Base-by-base conservation (phyloP, 108 stramenopile species). In the Chaetoceros tenuissimus region DNA sequence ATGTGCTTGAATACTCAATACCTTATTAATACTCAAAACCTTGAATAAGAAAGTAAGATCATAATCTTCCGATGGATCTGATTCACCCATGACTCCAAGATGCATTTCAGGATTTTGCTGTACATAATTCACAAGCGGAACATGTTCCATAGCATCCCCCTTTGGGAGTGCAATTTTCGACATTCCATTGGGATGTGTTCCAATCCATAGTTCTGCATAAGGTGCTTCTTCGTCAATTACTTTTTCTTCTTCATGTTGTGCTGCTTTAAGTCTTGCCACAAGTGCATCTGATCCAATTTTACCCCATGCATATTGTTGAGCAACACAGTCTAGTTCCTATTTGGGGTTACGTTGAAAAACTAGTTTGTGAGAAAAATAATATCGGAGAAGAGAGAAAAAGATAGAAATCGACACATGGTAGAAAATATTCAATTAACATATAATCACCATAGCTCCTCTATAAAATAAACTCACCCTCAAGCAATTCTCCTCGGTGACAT, bases 31-130 rank as follows among this genome's bases (percentile, higher is more conserved):
- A 34, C 62, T 67, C 21, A 96, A 68, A 2, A 96, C 78, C 61
- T 96, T 96, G 75, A 96, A 84, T 40, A 96, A 63, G 61, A 89
- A 96, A 5, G 92, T 86, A 18, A 95, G 67, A 24, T 80, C 81
- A 1, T 75, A 62, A 0, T 78, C 84, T 46, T 79, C 64, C n/a
- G 74, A 71, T 5, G 71, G 63, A 13, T 20, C 54, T 3, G 23
- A 31, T 51, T 21, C 1, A 27, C 20, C 18, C n/a, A 31, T 13
- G 3, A 20, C 46, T 54, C 53, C 73, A 13, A 31, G 7, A 23
- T 67, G 66, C 26, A 58, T 23, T 30, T 51, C 51, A 29, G 62
- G 62, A 31, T 63, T 34, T 13, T 30, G 24, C 30, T 63, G 62
- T 40, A 63, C 51, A 45, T 63, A 63, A 10, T 63, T 52, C 52